These are phyloP conservation scores for Lichtheimia corymbifera DNA, from an alignment of 371 early-diverging fungal genomes.

Conservation along the genomic window DNA sequence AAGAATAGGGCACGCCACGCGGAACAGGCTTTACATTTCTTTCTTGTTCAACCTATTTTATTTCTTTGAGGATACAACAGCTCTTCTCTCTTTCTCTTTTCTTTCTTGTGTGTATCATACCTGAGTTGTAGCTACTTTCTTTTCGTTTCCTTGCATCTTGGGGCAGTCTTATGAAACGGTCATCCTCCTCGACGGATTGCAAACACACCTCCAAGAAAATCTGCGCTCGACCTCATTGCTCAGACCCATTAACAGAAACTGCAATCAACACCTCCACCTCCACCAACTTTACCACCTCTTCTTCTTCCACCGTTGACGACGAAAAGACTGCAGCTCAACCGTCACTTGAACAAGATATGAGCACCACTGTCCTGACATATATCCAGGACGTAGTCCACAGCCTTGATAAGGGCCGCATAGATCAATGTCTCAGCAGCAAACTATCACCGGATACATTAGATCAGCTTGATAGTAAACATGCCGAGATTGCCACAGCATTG, in stretches of 20 bases:
- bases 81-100: too few relatives aligned
- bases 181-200: constrained; percentile 21
- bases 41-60: too few relatives aligned
- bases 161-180: constrained; percentile 41
- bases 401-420: constrained; percentile 32
- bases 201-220: constrained; percentile 26
- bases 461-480: constrained; percentile 12
- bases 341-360: constrained; percentile 10
- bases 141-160: too few relatives aligned
- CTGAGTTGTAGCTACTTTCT: background rate
- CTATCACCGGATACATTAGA: constrained; percentile 9
- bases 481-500: constrained; percentile 21
- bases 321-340: background rate
- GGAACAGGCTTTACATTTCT: too few relatives aligned
- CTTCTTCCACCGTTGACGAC: constrained; percentile 12
- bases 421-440: constrained; percentile 21
- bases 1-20: too few relatives aligned
- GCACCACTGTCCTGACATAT: constrained; percentile 20
- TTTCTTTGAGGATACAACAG: too few relatives aligned
- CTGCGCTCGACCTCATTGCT: constrained; percentile 6
- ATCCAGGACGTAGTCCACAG: constrained; percentile 27
- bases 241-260: too few relatives aligned
- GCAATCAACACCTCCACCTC: background rate
- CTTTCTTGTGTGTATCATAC: too few relatives aligned
- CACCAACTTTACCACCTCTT: background rate